phyloP scores from a whole-genome alignment of 139 green algal genomes.

The Dunaliella primolecta region DNA sequence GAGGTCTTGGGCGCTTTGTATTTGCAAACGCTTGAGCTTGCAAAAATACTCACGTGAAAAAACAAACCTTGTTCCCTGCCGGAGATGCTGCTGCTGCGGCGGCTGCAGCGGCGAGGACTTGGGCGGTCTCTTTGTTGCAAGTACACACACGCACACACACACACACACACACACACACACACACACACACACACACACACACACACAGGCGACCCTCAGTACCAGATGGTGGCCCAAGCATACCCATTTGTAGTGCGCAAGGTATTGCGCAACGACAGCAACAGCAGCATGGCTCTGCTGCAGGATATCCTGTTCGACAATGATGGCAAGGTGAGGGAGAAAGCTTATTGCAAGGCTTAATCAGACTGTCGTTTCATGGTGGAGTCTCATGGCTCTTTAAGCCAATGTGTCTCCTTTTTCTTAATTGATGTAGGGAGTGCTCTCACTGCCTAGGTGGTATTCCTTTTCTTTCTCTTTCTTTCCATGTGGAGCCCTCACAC shows the following conservation, averaged over 20 bases:
- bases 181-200: not conserved
- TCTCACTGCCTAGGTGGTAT: too few species aligned
- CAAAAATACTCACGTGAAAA: too few species aligned
- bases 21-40: too few species aligned
- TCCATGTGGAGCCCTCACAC: not conserved
- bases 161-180: not conserved
- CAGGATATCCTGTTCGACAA: slow-evolving; percentile 65
- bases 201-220: slow-evolving; percentile 57
- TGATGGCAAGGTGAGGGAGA: slow-evolving; percentile 42
- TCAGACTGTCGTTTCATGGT: not conserved
- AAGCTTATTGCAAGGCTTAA: too few species aligned
- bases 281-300: slow-evolving; percentile 48
- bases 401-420: too few species aligned
- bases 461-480: not conserved
- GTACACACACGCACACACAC: not conserved
- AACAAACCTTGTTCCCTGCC: too few species aligned
- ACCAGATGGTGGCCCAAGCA: slow-evolving; percentile 74
- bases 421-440: too few species aligned
- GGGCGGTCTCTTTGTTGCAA: too few species aligned
- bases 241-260: slow-evolving; percentile 76
- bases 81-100: too few species aligned
- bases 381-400: too few species aligned
- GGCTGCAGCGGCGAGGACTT: too few species aligned
- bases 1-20: too few species aligned
- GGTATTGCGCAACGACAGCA: slow-evolving; percentile 60